Evolutionary conservation across 75 land plant species (phyloP).

Genomic region (Adiantum capillusveneris): DNA sequence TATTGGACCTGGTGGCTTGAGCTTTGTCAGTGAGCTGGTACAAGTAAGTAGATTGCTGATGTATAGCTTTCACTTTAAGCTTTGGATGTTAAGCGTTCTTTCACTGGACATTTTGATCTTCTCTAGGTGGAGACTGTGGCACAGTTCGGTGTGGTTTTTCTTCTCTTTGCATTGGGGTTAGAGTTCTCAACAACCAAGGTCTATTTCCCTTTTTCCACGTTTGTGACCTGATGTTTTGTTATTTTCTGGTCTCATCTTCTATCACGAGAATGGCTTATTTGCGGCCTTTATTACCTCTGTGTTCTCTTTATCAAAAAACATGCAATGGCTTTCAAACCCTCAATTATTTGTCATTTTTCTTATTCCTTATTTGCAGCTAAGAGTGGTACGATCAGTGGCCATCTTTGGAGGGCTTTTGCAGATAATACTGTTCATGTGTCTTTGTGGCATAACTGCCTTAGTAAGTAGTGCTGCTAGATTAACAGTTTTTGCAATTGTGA

Average conservation of each 20-base stretch:
- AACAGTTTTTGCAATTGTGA: background rate
- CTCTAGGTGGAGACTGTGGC: conserved; percentile 93
- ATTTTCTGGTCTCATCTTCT: conserved; percentile 4
- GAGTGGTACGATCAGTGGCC: conserved; percentile 85
- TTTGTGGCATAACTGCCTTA: conserved; percentile 73
- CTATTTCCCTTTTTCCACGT: background rate
- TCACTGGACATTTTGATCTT: background rate
- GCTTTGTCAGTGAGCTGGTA: conserved; percentile 85
- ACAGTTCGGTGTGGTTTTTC: conserved; percentile 98
- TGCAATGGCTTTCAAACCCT: background rate
- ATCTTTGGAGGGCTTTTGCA: conserved; percentile 90
- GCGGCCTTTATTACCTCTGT: background rate
- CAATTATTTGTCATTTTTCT: background rate
- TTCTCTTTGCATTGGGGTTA: conserved; percentile 95
- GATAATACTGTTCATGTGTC: conserved; percentile 75
- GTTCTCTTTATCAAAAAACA: background rate
- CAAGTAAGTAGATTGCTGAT: conserved; percentile 48
- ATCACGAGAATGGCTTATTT: background rate
- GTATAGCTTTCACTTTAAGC: background rate
- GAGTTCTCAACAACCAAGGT: conserved; percentile 94
- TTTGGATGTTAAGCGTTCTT: background rate
- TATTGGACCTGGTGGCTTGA: conserved; percentile 93
- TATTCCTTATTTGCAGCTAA: conserved; percentile 40
- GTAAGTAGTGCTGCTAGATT: conserved; percentile 23
- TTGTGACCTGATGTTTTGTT: background rate